A percentile compares a stretch with the other conserved stretches of the same genome.
Conservation (phyloP, 2,329 filamentous ascomycete species). For the Fusarium sp. region DNA sequence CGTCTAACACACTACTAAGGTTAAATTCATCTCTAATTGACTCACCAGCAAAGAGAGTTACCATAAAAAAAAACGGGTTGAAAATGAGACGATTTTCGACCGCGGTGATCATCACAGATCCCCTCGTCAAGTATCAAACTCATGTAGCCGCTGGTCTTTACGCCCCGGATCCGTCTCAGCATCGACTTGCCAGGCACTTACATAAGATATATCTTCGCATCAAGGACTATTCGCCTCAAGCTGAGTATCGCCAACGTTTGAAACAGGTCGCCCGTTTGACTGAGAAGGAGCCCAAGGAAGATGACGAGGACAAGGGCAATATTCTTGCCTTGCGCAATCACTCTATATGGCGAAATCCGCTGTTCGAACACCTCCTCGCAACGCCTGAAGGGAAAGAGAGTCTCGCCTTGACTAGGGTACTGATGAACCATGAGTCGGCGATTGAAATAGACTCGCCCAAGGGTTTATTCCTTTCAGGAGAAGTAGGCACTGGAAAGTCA, state of each 20-base stretch:
- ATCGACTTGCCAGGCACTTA: constrained; percentile 80
- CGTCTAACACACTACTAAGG: constrained; percentile 2
- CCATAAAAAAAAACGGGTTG: background rate
- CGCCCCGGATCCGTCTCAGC: constrained; percentile 77
- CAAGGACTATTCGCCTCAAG: constrained; percentile 81
- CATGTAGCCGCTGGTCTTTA: constrained; percentile 76
- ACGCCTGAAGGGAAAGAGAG: constrained; percentile 68
- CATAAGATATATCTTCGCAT: constrained; percentile 81
- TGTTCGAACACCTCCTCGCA: constrained; percentile 71
- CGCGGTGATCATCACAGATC: constrained; percentile 75
- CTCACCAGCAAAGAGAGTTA: constrained; percentile 9
- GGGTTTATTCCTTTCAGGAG: constrained; percentile 82
- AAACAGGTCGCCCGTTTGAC: constrained; percentile 68
- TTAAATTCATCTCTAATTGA: constrained; percentile 7
- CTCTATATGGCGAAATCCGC: constrained; percentile 69
- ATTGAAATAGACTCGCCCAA: constrained; percentile 78
- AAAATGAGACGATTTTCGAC: constrained; percentile 57
- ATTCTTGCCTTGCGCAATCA: constrained; percentile 66
- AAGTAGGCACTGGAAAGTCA: constrained; percentile 86
- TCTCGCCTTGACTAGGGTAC: constrained; percentile 75
- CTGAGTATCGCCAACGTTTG: constrained; percentile 76
- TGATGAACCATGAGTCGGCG: constrained; percentile 79
- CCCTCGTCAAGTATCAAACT: constrained; percentile 80
- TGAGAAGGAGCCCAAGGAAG: constrained; percentile 46
- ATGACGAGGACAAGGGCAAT: constrained; percentile 50